These are phyloP conservation scores for Hyphopichia fennica DNA, from an alignment of 1,139 yeast genomes.

Conservation along the genomic window DNA sequence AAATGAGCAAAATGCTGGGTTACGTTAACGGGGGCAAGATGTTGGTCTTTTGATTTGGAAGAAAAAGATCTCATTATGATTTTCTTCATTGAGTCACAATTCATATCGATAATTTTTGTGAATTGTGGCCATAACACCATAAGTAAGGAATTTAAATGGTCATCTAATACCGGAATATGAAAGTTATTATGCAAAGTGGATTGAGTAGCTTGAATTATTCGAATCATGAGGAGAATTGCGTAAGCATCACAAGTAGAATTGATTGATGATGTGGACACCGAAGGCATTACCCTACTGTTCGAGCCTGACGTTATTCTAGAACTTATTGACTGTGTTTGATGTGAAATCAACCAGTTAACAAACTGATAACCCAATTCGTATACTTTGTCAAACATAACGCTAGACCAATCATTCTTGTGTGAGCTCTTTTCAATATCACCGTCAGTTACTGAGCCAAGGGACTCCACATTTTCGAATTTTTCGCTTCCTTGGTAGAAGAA, in stretches of 20 bases:
- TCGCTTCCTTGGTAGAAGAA: constrained; percentile 62
- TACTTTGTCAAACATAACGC: constrained; percentile 54
- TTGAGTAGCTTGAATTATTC: constrained; percentile 66
- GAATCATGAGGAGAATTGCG: constrained; percentile 75
- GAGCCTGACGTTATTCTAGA: constrained; percentile 14
- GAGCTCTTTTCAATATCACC: constrained; percentile 5
- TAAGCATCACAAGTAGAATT: constrained; percentile 64
- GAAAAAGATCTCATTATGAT: constrained; percentile 21
- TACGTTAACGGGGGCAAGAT: constrained; percentile 55
- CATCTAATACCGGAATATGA: constrained; percentile 75
- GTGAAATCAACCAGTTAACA: constrained; percentile 38
- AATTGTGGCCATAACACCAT: constrained; percentile 83
- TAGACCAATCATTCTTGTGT: constrained; percentile 50
- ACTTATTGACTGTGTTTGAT: constrained; percentile 19
- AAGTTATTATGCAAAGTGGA: constrained; percentile 58
- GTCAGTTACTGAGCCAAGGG: constrained; percentile 7
- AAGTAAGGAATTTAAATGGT: constrained; percentile 66
- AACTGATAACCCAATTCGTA: constrained; percentile 44
- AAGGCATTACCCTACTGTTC: constrained; percentile 13
- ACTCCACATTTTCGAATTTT: constrained; percentile 23
- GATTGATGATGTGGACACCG: constrained; percentile 13
- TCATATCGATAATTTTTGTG: constrained; percentile 71
- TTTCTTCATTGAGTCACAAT: constrained; percentile 67
- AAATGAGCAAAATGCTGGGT: constrained; percentile 82
- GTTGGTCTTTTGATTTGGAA: constrained; percentile 26